Percentiles rank a stretch among this genome's conserved stretches.
Conservation (phyloP, 2,329 filamentous ascomycete species). For the Aureobasidium vineae region DNA sequence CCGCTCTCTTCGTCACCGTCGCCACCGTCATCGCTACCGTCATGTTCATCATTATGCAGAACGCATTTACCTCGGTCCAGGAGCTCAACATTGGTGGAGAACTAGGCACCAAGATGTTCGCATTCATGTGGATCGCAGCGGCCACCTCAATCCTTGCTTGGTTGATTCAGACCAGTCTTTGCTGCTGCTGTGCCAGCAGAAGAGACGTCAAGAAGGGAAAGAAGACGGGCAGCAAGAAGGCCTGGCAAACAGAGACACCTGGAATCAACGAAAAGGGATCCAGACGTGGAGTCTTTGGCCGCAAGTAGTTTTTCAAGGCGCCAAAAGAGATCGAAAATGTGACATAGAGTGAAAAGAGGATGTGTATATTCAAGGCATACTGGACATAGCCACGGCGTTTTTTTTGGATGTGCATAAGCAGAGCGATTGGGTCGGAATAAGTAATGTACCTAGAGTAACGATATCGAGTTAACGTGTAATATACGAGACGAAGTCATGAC, state of each 20-base stretch:
- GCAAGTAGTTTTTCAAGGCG: conserved; percentile 5
- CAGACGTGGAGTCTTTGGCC: conserved; percentile 27
- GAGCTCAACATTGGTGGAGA: conserved; percentile 73
- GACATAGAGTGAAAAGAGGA: not conserved
- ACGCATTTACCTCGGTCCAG: conserved; percentile 66
- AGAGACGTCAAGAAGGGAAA: conserved; percentile 53
- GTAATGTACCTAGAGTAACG: conserved; percentile 21
- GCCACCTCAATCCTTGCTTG: conserved; percentile 67
- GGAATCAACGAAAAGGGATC: conserved; percentile 28
- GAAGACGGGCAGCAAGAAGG: conserved; percentile 43
- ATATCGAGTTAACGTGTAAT: conserved; percentile 23
- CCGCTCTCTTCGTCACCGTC: conserved; percentile 65
- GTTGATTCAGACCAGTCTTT: conserved; percentile 68
- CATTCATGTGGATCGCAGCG: conserved; percentile 83
- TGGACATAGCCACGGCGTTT: not conserved
- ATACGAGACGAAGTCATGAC: not conserved
- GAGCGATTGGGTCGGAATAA: conserved; percentile 1
- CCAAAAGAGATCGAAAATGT: not conserved
- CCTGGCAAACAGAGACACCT: conserved; percentile 29
- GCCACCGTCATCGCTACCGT: conserved; percentile 75
- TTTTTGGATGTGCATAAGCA: conserved; percentile 3
- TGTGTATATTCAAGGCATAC: not conserved
- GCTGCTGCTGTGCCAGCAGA: conserved; percentile 68
- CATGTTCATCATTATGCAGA: conserved; percentile 78
- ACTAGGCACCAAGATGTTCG: conserved; percentile 73